Evolutionary conservation across 2,329 filamentous ascomycete species (phyloP), one percentile per base, ranked within the genome.

Genomic region (Sclerotinia borealis): DNA sequence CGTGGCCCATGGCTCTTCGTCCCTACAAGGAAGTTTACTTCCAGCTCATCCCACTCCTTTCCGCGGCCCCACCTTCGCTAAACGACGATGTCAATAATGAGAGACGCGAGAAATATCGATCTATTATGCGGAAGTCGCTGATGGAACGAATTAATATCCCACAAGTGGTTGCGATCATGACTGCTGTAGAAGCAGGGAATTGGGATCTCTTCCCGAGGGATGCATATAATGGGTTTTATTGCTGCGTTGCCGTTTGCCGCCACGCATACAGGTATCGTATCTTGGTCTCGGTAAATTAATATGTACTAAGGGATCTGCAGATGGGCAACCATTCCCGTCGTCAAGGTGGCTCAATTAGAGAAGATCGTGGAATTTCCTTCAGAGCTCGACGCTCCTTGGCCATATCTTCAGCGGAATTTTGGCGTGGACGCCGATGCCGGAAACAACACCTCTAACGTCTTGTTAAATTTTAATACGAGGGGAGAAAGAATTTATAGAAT

Each of bases 291-390:
- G n/a, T 29, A 11, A 36, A n/a, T 11, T 10, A 29, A 29, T 17
- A 2, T n/a, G 1, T 29, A 22, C 45, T 50, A 8, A 50, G 4
- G 1, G 6, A 9, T 43, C 3, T 3, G 3, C 27, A 62, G 60
- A 9, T 62, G 60, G 60, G 60, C 60, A 39, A 62, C 60, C 0
- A 62, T 62, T 29, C 60, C 60, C 6, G 60, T 62, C 11, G 60
- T 62, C 13, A 55, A 37, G 34, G 60, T 62, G 1, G 60, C 60
- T 19, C 60, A 62, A 13, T 17, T 41, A 8, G 60, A 62, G 22
- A 62, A 39, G 34, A 56, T 49, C 2, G 41, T 62, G 4, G 50
- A 62, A 29, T 56, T 62, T 13, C 60, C 60, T n/a, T 19, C 22
- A 4, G 60, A 62, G 31, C 50, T 62, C 8, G 41, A 62, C 15